Evolutionary conservation across 75 land plant species (phyloP).

Genomic region (Cunninghamia lanceolata): DNA sequence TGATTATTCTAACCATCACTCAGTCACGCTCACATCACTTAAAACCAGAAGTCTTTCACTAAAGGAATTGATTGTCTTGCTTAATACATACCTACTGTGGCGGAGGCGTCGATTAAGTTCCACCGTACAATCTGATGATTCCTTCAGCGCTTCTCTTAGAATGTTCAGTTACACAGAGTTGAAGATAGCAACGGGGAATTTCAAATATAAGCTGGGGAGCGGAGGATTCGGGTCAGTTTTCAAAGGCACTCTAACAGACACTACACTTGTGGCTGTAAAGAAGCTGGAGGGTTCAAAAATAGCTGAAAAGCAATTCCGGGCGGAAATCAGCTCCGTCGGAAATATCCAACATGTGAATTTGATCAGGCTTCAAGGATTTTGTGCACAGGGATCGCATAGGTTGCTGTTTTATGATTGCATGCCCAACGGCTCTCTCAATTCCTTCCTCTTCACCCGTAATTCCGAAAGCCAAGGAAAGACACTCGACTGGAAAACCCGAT

Average conservation of each 20-base stretch:
- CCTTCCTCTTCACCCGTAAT: neutral
- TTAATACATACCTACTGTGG: too few species aligned
- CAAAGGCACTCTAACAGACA: neutral
- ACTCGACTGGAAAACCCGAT: neutral
- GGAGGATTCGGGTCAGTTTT: conserved; percentile 9
- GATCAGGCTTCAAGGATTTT: conserved; percentile 14
- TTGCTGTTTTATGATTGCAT: conserved; percentile 17
- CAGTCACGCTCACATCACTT: too few species aligned
- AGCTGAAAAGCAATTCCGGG: neutral
- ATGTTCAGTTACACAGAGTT: neutral
- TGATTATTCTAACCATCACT: too few species aligned
- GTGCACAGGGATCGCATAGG: neutral
- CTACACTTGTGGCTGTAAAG: conserved; percentile 8
- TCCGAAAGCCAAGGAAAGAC: neutral
- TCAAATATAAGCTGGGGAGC: neutral
- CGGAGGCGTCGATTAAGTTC: neutral
- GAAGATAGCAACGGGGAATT: neutral
- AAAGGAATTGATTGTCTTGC: too few species aligned
- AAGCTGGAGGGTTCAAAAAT: neutral
- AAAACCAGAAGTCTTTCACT: too few species aligned
- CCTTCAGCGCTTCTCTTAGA: neutral
- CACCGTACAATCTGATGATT: neutral
- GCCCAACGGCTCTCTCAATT: conserved; percentile 6
- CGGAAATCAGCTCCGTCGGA: conserved; percentile 14
- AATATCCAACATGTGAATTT: conserved; percentile 15